These are phyloP conservation scores for Colletotrichum kahawae DNA, from an alignment of 2,329 filamentous ascomycete genomes.

Conservation along the genomic window DNA sequence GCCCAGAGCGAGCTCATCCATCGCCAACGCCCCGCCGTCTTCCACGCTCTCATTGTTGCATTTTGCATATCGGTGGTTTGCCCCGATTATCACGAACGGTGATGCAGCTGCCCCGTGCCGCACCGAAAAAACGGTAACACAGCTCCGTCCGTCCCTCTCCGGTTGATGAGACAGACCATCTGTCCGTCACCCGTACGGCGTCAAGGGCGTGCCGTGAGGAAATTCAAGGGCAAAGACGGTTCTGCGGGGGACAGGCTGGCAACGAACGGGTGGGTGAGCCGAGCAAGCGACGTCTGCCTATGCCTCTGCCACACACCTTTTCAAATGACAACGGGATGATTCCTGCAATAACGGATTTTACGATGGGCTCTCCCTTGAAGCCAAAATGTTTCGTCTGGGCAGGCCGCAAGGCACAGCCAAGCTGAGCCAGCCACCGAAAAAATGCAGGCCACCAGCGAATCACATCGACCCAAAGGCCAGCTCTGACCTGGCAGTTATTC, in stretches of 20 bases:
- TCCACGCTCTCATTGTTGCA: conserved; percentile 5
- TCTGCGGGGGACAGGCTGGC: neutral
- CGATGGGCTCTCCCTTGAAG: neutral
- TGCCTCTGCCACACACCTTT: neutral
- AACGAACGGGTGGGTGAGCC: neutral
- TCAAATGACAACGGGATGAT: neutral
- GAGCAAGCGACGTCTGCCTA: neutral
- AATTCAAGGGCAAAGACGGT: neutral
- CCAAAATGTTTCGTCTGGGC: neutral
- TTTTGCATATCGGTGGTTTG: neutral
- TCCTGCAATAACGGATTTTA: neutral
- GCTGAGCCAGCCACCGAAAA: neutral
- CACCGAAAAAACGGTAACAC: neutral
- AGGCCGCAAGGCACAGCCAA: neutral
- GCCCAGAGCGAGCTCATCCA: neutral
- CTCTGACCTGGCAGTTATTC: neutral
- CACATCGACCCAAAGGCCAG: neutral
- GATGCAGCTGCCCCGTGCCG: neutral
- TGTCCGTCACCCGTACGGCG: neutral
- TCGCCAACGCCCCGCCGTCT: neutral
- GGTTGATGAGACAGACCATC: neutral
- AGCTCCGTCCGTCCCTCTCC: neutral
- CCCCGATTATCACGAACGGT: neutral
- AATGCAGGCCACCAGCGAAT: neutral
- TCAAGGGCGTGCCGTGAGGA: neutral